Percentiles rank a stretch among this genome's conserved stretches.
Evolutionary conservation across 176 grass and related monocot species (phyloP).

Genomic region (Bonia amplexicaulis): DNA sequence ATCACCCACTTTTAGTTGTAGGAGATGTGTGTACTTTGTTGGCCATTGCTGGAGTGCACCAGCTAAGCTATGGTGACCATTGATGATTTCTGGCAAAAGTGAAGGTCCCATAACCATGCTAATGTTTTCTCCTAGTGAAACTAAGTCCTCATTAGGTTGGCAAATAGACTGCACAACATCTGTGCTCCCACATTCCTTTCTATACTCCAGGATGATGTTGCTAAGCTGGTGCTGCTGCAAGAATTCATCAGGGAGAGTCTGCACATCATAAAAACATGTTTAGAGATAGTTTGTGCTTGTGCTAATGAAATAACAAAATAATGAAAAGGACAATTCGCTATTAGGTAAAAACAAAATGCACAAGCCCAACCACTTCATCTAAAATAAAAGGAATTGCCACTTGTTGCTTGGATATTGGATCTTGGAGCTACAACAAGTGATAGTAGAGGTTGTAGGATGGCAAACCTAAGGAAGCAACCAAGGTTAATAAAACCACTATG

Average conservation of each 20-base stretch:
- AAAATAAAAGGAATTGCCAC: background rate
- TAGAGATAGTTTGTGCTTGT: background rate
- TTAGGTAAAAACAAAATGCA: background rate
- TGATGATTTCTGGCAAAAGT: conserved; percentile 37
- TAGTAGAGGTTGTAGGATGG: background rate
- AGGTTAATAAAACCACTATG: background rate
- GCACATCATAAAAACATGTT: background rate
- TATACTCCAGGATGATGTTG: conserved; percentile 51
- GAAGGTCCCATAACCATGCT: conserved; percentile 37
- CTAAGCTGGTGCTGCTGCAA: conserved; percentile 34
- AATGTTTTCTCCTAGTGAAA: conserved; percentile 22
- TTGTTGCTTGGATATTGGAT: background rate
- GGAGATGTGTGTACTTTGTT: conserved; percentile 56
- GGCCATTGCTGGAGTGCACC: conserved; percentile 46
- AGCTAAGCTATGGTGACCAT: conserved; percentile 26
- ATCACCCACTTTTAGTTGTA: conserved; percentile 38
- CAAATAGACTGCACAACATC: conserved; percentile 57
- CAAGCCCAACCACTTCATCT: background rate
- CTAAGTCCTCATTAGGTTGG: conserved; percentile 38
- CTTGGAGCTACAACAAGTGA: background rate
- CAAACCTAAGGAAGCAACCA: background rate
- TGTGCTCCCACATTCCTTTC: conserved; percentile 53
- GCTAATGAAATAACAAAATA: background rate
- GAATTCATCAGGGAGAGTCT: conserved; percentile 54
- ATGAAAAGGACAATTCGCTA: background rate